A percentile compares a stretch with the other conserved stretches of the same genome.
phyloP scores from a whole-genome alignment of 768 basidiomycete species.

The Pilatotrama ljubarskyi region DNA sequence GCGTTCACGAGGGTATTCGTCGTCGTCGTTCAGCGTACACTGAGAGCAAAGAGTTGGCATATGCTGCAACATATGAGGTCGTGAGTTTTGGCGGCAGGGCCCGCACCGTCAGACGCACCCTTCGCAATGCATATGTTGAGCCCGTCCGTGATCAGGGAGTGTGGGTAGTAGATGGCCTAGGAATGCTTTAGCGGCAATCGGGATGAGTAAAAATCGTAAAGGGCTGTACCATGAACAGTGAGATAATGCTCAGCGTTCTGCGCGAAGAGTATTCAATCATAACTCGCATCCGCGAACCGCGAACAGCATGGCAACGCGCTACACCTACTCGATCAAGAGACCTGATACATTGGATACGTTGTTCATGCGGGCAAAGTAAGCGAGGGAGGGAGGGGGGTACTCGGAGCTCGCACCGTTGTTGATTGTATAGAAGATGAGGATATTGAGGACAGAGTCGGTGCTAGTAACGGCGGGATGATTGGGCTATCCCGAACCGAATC shows the following conservation, averaged over 20 bases:
- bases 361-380: too few relatives aligned
- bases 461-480: not conserved
- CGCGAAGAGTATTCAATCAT: too few relatives aligned
- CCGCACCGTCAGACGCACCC: not conserved
- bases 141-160: not conserved
- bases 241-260: not conserved
- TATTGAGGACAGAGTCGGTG: not conserved
- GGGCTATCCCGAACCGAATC: too few relatives aligned
- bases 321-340: not conserved
- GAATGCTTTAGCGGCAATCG: not conserved
- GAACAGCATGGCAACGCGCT: not conserved
- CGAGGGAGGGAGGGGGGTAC: too few relatives aligned
- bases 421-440: not conserved
- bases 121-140: conserved; percentile 1
- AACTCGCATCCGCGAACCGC: not conserved
- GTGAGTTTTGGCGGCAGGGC: not conserved
- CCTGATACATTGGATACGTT: not conserved
- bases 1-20: too few relatives aligned
- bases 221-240: not conserved
- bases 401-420: conserved; percentile 2
- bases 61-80: not conserved
- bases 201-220: not conserved
- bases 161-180: conserved; percentile 1
- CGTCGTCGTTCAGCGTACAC: too few relatives aligned
- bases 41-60: not conserved